These are phyloP conservation scores for Talaromyces stipitatus DNA, from an alignment of 495 filamentous ascomycete species.

Conservation along the genomic window DNA sequence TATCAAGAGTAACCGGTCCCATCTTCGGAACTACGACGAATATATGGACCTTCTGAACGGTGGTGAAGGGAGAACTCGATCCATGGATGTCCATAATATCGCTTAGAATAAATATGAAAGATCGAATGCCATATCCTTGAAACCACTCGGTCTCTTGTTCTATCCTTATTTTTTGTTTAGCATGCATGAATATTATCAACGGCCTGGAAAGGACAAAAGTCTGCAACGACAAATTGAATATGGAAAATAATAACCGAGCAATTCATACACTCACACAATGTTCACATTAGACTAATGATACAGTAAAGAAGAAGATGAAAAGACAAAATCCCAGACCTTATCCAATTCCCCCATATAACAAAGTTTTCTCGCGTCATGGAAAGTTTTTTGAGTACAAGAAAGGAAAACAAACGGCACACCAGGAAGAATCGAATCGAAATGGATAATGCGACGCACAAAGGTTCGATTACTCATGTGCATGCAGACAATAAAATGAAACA, in stretches of 20 bases:
- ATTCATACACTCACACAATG: neutral
- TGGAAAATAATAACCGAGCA: neutral
- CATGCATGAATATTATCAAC: no score
- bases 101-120: no score
- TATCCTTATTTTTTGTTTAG: no score
- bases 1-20: no score
- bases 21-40: no score
- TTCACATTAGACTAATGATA: neutral
- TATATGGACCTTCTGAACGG: no score
- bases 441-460: neutral
- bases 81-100: no score
- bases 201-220: no score
- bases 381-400: neutral
- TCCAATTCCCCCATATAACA: neutral
- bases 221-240: no score
- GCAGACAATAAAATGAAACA: neutral
- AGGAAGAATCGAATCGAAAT: neutral
- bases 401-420: neutral
- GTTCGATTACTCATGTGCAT: neutral
- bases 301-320: neutral
- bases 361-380: neutral
- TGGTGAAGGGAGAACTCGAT: no score
- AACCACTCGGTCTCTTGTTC: no score
- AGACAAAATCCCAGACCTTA: neutral
- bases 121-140: no score